Evolutionary conservation across 306 rosid genomes (phyloP).

Genomic region (Rubus parviflorus): DNA sequence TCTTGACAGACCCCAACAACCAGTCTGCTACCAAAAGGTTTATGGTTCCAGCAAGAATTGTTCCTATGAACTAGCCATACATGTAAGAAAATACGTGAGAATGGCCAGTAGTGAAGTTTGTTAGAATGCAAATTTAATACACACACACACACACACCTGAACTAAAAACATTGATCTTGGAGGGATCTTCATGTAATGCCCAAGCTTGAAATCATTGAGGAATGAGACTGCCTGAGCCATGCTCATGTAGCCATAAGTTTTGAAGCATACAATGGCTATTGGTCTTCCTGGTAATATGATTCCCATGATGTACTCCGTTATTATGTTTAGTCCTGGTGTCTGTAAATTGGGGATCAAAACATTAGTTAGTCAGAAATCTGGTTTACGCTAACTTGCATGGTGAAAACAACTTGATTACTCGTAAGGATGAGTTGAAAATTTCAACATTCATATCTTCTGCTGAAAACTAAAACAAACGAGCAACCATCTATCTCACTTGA

Average conservation of each 20-base stretch:
- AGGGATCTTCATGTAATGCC: conserved; percentile 92
- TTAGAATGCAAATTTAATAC: not conserved
- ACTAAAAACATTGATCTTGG: no score
- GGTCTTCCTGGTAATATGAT: conserved; percentile 73
- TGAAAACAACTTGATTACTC: not conserved
- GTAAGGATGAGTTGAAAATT: not conserved
- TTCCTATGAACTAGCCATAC: no score
- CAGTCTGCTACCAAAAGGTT: no score
- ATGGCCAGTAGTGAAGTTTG: no score
- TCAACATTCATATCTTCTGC: not conserved
- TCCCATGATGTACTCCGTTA: conserved; percentile 83
- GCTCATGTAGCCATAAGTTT: conserved; percentile 77
- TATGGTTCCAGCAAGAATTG: no score
- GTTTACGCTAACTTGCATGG: not conserved
- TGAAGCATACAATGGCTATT: conserved; percentile 89
- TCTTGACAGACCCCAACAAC: no score
- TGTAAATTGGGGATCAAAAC: conserved; percentile 23
- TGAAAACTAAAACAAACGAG: not conserved
- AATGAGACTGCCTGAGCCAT: conserved; percentile 85
- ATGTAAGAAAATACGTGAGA: no score
- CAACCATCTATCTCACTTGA: conserved; percentile 45
- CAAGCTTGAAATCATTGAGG: conserved; percentile 82
- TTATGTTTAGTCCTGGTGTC: conserved; percentile 76
- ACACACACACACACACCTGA: conserved; percentile 65
- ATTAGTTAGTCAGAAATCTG: conserved; percentile 1